A percentile compares a stretch with the other conserved stretches of the same genome.
Evolutionary conservation across 441 rosid species (phyloP).

Genomic region (Geranium incanum): DNA sequence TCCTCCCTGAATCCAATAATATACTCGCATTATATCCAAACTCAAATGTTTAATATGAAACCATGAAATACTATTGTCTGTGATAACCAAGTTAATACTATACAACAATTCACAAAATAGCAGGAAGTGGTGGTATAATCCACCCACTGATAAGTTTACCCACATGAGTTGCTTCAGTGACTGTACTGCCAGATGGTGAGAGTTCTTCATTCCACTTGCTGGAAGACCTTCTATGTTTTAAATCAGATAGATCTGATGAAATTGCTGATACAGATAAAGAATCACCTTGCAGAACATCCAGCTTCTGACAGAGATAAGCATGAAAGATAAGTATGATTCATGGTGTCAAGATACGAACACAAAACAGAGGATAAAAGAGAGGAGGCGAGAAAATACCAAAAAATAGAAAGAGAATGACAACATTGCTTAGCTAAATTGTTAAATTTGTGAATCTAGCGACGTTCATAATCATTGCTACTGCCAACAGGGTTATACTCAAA

Average conservation of each 20-base stretch:
- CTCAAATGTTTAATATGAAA: not conserved
- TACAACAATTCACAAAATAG: conserved; percentile 4
- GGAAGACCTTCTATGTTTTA: conserved; percentile 59
- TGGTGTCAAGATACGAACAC: not conserved
- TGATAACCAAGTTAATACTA: not conserved
- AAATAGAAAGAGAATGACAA: not conserved
- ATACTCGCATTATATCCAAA: not conserved
- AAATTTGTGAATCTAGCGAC: not conserved
- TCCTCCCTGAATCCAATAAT: conserved; percentile 43
- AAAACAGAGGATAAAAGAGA: conserved; percentile 1
- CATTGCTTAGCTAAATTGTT: conserved; percentile 3
- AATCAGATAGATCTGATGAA: conserved; percentile 48
- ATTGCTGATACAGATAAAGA: conserved; percentile 42
- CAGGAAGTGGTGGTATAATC: conserved; percentile 33
- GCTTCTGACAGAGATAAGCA: conserved; percentile 37
- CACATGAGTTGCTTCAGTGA: conserved; percentile 63
- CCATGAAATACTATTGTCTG: not conserved
- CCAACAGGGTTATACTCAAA: not conserved
- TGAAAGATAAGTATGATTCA: conserved; percentile 14
- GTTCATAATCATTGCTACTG: not conserved
- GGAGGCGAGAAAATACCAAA: not conserved
- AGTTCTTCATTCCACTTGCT: conserved; percentile 79
- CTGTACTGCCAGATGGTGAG: conserved; percentile 57
- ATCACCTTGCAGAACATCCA: conserved; percentile 44
- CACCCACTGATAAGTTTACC: conserved; percentile 44